Conservation (phyloP, 768 basidiomycete species). For the Sutorius australiensis region DNA sequence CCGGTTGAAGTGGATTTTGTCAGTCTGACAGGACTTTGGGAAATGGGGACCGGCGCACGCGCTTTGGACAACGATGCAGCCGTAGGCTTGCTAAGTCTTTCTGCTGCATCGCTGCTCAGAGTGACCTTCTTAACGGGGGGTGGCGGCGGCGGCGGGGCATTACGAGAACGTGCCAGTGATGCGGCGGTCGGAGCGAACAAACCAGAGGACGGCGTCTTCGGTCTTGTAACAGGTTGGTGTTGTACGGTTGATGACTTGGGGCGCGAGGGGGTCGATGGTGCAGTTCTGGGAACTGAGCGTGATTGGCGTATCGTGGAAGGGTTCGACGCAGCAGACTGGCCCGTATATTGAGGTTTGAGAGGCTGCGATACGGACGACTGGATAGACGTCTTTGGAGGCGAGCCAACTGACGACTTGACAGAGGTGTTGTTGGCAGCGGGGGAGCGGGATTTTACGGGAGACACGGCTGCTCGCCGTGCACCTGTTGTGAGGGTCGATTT, state of each 20-base stretch:
- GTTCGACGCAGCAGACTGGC: slow-evolving; percentile 37
- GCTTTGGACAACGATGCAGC: slow-evolving; percentile 70
- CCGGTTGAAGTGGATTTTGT: slow-evolving; percentile 30
- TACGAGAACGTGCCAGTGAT: slow-evolving; percentile 68
- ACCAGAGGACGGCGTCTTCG: slow-evolving; percentile 63
- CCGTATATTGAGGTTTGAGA: slow-evolving; percentile 39
- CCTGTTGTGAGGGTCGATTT: slow-evolving; percentile 26
- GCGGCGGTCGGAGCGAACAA: slow-evolving; percentile 82
- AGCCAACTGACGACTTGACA: slow-evolving; percentile 19
- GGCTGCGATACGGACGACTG: slow-evolving; percentile 37
- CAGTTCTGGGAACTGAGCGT: slow-evolving; percentile 26
- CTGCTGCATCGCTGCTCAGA: slow-evolving; percentile 49
- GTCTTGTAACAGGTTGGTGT: slow-evolving; percentile 29
- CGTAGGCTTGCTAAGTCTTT: slow-evolving; percentile 78
- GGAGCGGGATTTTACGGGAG: slow-evolving; percentile 32
- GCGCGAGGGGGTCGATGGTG: slow-evolving; percentile 32
- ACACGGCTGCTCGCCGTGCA: slow-evolving; percentile 11
- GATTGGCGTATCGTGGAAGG: slow-evolving; percentile 26
- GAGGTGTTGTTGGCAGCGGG: slow-evolving; percentile 16
- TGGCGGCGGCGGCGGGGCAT: slow-evolving; percentile 43
- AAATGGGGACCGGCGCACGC: slow-evolving; percentile 31
- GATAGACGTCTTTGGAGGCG: slow-evolving; percentile 31
- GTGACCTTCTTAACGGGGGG: slow-evolving; percentile 53
- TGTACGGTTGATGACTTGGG: slow-evolving; percentile 35
- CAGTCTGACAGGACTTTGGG: slow-evolving; percentile 22